These are phyloP conservation scores for Taphrina wiesneri DNA, from an alignment of 1,139 yeast species.

Conservation along the genomic window DNA sequence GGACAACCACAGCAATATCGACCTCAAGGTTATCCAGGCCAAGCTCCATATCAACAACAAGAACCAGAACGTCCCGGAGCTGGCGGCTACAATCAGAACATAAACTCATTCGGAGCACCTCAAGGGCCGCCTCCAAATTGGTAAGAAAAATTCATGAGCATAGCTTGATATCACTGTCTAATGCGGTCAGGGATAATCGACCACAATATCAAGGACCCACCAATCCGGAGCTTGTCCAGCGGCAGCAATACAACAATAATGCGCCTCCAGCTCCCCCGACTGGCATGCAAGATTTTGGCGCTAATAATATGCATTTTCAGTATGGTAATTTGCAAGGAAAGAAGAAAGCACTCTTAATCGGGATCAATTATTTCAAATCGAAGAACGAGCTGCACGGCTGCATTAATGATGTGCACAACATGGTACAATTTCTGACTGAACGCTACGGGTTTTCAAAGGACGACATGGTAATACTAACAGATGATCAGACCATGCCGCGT, in stretches of 20 bases:
- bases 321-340: conserved; percentile 76
- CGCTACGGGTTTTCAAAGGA: conserved; percentile 68
- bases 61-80: conserved; percentile 16
- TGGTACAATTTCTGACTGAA: conserved; percentile 48
- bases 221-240: conserved; percentile 18
- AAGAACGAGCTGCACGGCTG: conserved; percentile 75
- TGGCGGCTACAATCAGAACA: conserved; percentile 31
- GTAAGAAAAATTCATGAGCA: neutral
- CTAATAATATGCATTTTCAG: conserved; percentile 49
- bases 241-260: neutral
- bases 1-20: conserved; percentile 16
- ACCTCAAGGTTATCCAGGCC: conserved; percentile 6
- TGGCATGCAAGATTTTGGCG: conserved; percentile 23
- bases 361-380: conserved; percentile 84
- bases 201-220: conserved; percentile 22
- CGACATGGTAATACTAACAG: conserved; percentile 73
- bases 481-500: conserved; percentile 67
- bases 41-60: conserved; percentile 20
- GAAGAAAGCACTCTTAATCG: conserved; percentile 79
- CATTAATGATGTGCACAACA: conserved; percentile 64
- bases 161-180: neutral
- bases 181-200: conserved; percentile 3
- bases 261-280: neutral
- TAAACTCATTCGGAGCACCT: conserved; percentile 21
- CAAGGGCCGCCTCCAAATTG: conserved; percentile 33